Base-by-base conservation (phyloP, 768 basidiomycete genomes). In the Naganishia kalamii region DNA sequence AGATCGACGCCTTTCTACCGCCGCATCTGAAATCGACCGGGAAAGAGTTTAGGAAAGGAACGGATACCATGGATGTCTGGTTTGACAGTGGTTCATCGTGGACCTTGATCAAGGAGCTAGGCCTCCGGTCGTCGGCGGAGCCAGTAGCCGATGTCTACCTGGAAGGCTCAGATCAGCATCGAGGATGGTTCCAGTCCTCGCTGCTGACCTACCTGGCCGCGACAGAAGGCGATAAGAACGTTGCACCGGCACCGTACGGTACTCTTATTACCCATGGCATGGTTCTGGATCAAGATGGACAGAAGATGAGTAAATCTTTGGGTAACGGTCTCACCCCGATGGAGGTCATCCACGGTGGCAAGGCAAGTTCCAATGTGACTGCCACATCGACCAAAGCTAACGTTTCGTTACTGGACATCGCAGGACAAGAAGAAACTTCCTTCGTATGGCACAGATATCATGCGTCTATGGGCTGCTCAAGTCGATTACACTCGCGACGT, bases 61-160 rank as follows among this genome's bases (percentile, higher is more conserved):
- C 84, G 2, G 94, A 99, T 75, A 99, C 94, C 2, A 92, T 98
- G 87, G 94, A 99, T 76, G 94, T 99, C 17, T 99, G 94, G 94
- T 98, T 97, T 70, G 94, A 99, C 78, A 93, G 90, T 70, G 94
- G 94, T 4, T 86, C 89, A 2, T 89, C 92, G 3, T 99, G 94
- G 94, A 86, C 90, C 1, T 83, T 90, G 81, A 51, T 75, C 17
- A 32, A 71, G 41, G 69, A 69, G 30, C 79, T 94, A 19, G 72
- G 73, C 2, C 51, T 66, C 1, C 68, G 70, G 33, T 54, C 81
- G 68, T 78, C 59, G 27, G 30, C 54, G 19, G 37, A 64, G 33
- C 70, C 74, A 1, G 35, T 83, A 59, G 89, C 92, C 0, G 92
- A 98, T 71, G 82, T 97, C 30, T 94, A 90, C 74, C 80, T 99